A percentile compares a stretch with the other conserved stretches of the same genome.
phyloP scores from a whole-genome alignment of 345 rosid species.

The Lumnitzera littorea region DNA sequence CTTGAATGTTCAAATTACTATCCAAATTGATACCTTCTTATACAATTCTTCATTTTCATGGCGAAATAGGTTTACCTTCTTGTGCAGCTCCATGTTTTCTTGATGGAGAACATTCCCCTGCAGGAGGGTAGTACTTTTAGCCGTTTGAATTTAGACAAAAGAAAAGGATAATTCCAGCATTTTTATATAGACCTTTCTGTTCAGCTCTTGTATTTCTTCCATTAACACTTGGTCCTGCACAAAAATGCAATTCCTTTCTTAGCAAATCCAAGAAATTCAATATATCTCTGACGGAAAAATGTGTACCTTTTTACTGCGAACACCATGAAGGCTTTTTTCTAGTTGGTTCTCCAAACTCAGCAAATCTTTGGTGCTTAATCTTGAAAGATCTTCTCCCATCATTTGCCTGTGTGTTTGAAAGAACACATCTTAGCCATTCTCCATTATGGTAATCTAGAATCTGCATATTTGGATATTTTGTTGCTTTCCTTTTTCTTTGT shows the following conservation, averaged over 20 bases:
- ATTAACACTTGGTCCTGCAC: slow-evolving; percentile 52
- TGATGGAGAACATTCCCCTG: slow-evolving; percentile 57
- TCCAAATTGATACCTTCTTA: slow-evolving; percentile 26
- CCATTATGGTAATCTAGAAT: background rate
- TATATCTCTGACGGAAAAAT: background rate
- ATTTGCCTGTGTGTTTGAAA: slow-evolving; percentile 37
- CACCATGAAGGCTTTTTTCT: slow-evolving; percentile 46
- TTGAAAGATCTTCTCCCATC: slow-evolving; percentile 78
- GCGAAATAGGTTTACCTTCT: slow-evolving; percentile 53
- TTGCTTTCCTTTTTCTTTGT: too few relatives aligned
- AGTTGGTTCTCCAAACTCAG: slow-evolving; percentile 51
- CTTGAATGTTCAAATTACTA: background rate
- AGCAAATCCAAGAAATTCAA: slow-evolving; percentile 5
- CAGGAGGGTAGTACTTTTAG: slow-evolving; percentile 16
- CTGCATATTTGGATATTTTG: too few relatives aligned
- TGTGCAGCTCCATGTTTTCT: slow-evolving; percentile 60
- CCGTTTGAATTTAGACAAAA: slow-evolving; percentile 11
- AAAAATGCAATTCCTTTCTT: slow-evolving; percentile 9
- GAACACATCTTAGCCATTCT: background rate
- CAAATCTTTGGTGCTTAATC: slow-evolving; percentile 38
- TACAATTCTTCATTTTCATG: slow-evolving; percentile 40
- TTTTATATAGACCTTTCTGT: slow-evolving; percentile 36
- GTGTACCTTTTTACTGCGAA: slow-evolving; percentile 57
- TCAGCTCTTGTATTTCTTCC: slow-evolving; percentile 57
- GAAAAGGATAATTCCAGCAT: slow-evolving; percentile 1